Evolutionary conservation across 2,329 filamentous ascomycete species (phyloP), one percentile per base, ranked within the genome.

Genomic region (Talaromyces atroroseus): DNA sequence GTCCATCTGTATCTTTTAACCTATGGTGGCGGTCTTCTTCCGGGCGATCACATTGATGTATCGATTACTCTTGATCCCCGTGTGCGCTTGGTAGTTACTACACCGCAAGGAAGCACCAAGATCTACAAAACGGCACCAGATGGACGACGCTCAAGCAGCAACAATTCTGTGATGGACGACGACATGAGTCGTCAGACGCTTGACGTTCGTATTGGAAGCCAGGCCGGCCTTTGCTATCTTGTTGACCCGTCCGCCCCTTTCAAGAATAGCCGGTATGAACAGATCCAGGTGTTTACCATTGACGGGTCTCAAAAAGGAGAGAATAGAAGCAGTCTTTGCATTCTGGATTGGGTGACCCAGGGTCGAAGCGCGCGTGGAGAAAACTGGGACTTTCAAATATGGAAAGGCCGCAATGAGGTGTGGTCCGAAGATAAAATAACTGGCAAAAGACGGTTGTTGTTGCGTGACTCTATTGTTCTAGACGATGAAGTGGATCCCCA

Each of bases 211-310:
- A 67, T 85, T 16, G 73, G 71, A 38, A 64, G 73, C 16, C 73
- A 75, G 58, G 75, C 81, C 20, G 81, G 80, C 23, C 69, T 86
- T 46, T 80, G 80, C 63, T 85, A 85, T 59, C 81, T 97, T 11
- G 94, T 94, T 0, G 94, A 99, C 69, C 94, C 94, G 0, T 88
- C 95, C 2, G 92, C 96, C 69, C 94, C 94, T 0, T 97, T 95
- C 69, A 85, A 84, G 59, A 82, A 83, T 60, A 95, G 90, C 66
- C 83, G 88, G 45, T 97, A 96, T 72, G 83, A 88, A 64, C 94
- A 97, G 73, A 80, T 78, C 16, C 94, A 97, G 71, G 81, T 84
- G 20, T 96, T 96, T 71, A 81, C 81, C 36, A 72, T 87, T 51
- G 77, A 77, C 50, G 71, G 65, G 56, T 71, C 67, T 7, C 73